phyloP scores from a whole-genome alignment of 2,329 filamentous ascomycete species.

The Arthrobotrys musiformis region DNA sequence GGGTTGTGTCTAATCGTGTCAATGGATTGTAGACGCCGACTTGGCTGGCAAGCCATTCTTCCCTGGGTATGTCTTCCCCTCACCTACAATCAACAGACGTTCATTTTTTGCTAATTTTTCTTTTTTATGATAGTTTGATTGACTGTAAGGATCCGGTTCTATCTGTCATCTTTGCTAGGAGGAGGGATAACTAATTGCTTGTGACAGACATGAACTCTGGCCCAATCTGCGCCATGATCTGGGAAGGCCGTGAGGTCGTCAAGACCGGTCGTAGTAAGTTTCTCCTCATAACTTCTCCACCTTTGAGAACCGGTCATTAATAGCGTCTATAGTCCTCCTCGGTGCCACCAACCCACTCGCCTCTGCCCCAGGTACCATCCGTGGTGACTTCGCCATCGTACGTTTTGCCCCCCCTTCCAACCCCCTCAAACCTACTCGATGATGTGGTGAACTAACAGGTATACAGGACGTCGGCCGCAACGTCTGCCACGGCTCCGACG shows the following conservation, averaged over 20 bases:
- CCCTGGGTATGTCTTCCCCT: conserved; percentile 85
- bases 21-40: conserved; percentile 73
- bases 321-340: conserved; percentile 75
- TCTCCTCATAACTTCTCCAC: background rate
- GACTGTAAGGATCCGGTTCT: conserved; percentile 8
- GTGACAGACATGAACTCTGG: conserved; percentile 90
- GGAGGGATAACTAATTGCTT: conserved; percentile 41
- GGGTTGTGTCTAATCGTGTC: conserved; percentile 10
- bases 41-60: conserved; percentile 97
- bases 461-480: conserved; percentile 83
- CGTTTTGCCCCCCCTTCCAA: conserved; percentile 57
- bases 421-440: background rate
- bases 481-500: conserved; percentile 99
- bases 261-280: conserved; percentile 91
- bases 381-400: conserved; percentile 86
- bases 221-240: conserved; percentile 99
- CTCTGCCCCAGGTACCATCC: conserved; percentile 96
- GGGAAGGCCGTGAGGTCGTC: conserved; percentile 98
- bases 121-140: conserved; percentile 52
- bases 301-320: conserved; percentile 47
- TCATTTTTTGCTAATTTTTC: background rate
- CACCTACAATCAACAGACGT: conserved; percentile 65
- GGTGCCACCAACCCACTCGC: conserved; percentile 98
- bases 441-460: conserved; percentile 14
- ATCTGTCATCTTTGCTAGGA: background rate